Evolutionary conservation across 2,329 filamentous ascomycete species (phyloP), one percentile per base, ranked within the genome.

Genomic region (Tolypocladium endophyticum): DNA sequence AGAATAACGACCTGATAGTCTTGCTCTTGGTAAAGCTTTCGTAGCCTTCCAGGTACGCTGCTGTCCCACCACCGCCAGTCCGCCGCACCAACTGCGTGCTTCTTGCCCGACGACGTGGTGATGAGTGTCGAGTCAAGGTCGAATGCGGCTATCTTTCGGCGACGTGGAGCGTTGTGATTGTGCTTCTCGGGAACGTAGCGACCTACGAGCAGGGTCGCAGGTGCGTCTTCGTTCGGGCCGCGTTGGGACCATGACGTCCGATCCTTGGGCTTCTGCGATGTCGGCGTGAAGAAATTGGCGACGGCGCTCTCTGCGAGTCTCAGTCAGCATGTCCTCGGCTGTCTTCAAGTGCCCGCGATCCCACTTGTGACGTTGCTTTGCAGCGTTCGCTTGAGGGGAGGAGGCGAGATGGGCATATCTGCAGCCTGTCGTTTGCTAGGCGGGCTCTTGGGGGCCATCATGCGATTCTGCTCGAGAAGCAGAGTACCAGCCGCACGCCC

Each of bases 51-150:
- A 1, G 91, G 90, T 0, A 97, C 89, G 23, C 75, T 79, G 18
- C 74, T 66, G 71, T 95, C 78, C 91, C 92, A 97, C 94, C 94
- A 99, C 72, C 90, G 91, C 94, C 94, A 99, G 70, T 97, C 93
- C 4, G 79, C 77, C 0, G 86, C 83, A 64, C 86, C 83, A 57
- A 81, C 81, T 3, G 85, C 81, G 68, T 93, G 93, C 57, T 83
- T 88, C 73, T 90, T 94, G 9, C 92, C 92, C 0, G 92, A 96
- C 4, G 85, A 81, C 0, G 91, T 88, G 1, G 79, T 79, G 62
- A 99, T 91, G 39, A 99, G 76, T 0, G 94, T 99, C 9, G 90
- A 94, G 71, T 99, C 94, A 28, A 91, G 78, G 66, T 91, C 88
- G 65, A 91, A 91, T 0, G 85, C 87, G 0, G 87, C 88, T 58